phyloP scores from a whole-genome alignment of 2,329 filamentous ascomycete species.

The Colletotrichum sojae region DNA sequence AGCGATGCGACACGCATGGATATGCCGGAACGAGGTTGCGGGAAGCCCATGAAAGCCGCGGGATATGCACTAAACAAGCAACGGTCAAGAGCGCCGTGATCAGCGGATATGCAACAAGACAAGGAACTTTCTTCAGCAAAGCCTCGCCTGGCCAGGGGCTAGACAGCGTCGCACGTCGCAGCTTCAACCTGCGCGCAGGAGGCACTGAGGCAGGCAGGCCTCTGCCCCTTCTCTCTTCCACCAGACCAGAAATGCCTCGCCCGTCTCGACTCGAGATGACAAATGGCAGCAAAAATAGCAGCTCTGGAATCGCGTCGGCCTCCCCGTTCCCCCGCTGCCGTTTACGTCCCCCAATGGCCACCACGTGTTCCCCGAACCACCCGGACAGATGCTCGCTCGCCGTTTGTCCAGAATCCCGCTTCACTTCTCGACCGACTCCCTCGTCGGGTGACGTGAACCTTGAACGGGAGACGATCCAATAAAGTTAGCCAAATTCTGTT shows the following conservation, averaged over 20 bases:
- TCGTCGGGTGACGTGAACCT: conserved; percentile 38
- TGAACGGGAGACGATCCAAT: conserved; percentile 24
- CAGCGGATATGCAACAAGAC: conserved; percentile 37
- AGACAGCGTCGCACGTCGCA: conserved; percentile 15
- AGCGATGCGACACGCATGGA: conserved; percentile 1
- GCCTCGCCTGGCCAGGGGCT: conserved; percentile 25
- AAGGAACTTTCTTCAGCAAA: conserved; percentile 35
- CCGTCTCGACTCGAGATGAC: background rate
- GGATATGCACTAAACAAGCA: conserved; percentile 25
- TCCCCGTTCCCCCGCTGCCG: background rate
- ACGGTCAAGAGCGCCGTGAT: conserved; percentile 9
- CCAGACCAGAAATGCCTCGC: background rate
- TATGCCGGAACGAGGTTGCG: conserved; percentile 29
- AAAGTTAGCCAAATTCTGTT: background rate
- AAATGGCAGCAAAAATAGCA: conserved; percentile 24
- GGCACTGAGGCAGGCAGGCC: too few species aligned
- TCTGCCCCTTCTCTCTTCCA: background rate
- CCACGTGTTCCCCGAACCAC: conserved; percentile 36
- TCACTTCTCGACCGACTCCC: background rate
- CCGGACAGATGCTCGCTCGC: conserved; percentile 7
- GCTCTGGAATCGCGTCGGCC: conserved; percentile 30
- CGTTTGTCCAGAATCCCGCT: background rate
- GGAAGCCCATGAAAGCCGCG: conserved; percentile 27
- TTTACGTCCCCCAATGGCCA: conserved; percentile 33
- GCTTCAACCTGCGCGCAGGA: background rate